phyloP scores from a whole-genome alignment of 441 rosid species.

The Geranium incanum region DNA sequence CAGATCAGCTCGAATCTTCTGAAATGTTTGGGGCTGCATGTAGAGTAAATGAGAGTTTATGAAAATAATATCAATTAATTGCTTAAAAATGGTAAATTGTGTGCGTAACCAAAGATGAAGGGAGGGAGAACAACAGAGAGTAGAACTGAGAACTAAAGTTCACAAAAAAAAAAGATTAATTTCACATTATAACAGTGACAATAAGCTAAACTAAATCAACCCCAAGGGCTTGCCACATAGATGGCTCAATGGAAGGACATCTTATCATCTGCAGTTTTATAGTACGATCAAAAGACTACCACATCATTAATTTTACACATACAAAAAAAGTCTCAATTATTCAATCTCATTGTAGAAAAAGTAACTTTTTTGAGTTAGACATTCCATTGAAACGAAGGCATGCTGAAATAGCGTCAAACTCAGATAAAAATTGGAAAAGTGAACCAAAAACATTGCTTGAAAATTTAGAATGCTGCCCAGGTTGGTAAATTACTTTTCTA shows the following conservation, averaged over 20 bases:
- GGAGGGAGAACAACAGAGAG: background rate
- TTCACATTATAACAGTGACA: conserved; percentile 6
- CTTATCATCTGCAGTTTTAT: background rate
- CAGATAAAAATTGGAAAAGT: background rate
- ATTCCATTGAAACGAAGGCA: background rate
- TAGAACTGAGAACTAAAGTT: background rate
- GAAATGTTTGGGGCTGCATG: conserved; percentile 60
- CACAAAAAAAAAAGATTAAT: background rate
- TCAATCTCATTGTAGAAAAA: background rate
- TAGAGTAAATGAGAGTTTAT: background rate
- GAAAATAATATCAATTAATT: background rate
- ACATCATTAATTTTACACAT: background rate
- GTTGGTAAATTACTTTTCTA: background rate
- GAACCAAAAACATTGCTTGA: conserved; percentile 3
- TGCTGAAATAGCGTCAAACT: background rate
- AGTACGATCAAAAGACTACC: background rate
- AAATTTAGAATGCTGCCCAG: no score
- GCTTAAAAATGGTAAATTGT: background rate
- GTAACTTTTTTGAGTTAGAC: background rate
- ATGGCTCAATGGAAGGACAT: background rate
- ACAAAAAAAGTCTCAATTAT: background rate
- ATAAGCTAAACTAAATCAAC: background rate
- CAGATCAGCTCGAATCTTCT: conserved; percentile 56
- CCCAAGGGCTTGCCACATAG: background rate
- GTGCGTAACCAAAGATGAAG: background rate